Evolutionary conservation across 208 protist species (phyloP).

Genomic region (Trypanosoma melophagium): DNA sequence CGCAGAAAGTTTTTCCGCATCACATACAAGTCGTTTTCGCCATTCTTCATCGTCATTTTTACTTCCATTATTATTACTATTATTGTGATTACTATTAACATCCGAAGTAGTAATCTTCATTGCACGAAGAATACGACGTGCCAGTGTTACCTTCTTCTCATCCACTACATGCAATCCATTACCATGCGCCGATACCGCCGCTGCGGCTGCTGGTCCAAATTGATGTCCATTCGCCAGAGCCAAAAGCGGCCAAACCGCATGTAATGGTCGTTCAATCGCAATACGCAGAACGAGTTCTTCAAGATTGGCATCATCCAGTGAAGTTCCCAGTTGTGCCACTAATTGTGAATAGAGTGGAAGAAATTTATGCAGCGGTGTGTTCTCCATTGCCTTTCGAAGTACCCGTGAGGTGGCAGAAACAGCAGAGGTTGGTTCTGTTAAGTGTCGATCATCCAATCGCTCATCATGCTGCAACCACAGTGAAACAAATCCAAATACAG

Average conservation of each 20-base stretch:
- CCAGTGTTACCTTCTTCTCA: slow-evolving; percentile 35
- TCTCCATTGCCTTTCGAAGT: slow-evolving; percentile 45
- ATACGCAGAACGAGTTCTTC: slow-evolving; percentile 46
- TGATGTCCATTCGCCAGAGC: slow-evolving; percentile 63
- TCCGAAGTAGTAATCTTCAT: slow-evolving; percentile 4
- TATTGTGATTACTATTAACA: neutral
- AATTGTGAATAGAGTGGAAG: slow-evolving; percentile 69
- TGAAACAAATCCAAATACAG: slow-evolving; percentile 79
- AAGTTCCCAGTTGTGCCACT: slow-evolving; percentile 56
- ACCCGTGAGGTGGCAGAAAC: slow-evolving; percentile 31
- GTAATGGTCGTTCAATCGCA: slow-evolving; percentile 51
- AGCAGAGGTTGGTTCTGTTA: neutral
- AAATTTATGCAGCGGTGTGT: slow-evolving; percentile 57
- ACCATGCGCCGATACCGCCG: neutral
- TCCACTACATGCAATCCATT: slow-evolving; percentile 33
- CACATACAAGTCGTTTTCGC: slow-evolving; percentile 26
- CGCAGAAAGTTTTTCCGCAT: slow-evolving; percentile 56
- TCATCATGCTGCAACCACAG: slow-evolving; percentile 70
- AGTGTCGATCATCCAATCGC: slow-evolving; percentile 15
- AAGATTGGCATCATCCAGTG: slow-evolving; percentile 31
- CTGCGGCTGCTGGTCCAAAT: slow-evolving; percentile 32
- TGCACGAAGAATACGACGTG: slow-evolving; percentile 30
- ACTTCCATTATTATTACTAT: neutral
- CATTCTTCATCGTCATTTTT: slow-evolving; percentile 1
- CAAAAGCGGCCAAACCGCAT: slow-evolving; percentile 70